These are phyloP conservation scores for Paecilomyces niveus DNA, from an alignment of 2,329 filamentous ascomycete genomes.

Conservation along the genomic window DNA sequence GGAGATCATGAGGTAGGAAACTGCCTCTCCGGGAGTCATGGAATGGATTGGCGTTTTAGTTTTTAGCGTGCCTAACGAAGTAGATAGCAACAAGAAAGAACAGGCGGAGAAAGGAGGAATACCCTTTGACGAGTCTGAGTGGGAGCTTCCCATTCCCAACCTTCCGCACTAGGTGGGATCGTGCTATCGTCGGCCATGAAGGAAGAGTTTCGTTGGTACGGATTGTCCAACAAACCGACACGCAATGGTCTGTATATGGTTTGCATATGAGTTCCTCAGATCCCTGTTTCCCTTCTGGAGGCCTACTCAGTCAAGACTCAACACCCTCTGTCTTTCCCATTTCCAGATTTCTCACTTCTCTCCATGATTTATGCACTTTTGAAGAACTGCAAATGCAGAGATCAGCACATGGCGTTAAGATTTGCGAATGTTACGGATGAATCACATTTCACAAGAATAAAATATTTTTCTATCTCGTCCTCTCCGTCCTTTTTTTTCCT, in stretches of 20 bases:
- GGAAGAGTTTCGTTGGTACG: neutral
- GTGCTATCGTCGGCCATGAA: neutral
- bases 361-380: no score
- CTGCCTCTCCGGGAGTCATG: neutral
- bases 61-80: neutral
- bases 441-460: no score
- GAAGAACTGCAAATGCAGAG: no score
- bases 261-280: neutral
- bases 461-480: no score
- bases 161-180: neutral
- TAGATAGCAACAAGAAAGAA: neutral
- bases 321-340: no score
- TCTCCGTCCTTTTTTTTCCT: no score
- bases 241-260: neutral
- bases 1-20: conserved; percentile 72
- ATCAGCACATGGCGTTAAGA: no score
- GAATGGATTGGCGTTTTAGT: neutral
- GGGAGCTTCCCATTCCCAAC: neutral
- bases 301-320: no score
- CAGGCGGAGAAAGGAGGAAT: neutral
- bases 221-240: neutral
- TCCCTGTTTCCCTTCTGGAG: no score
- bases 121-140: neutral
- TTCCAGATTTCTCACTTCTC: no score
- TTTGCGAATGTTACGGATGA: no score